Evolutionary conservation across 139 green algal genomes (phyloP).

Genomic region (Pedinophyceae sp.): DNA sequence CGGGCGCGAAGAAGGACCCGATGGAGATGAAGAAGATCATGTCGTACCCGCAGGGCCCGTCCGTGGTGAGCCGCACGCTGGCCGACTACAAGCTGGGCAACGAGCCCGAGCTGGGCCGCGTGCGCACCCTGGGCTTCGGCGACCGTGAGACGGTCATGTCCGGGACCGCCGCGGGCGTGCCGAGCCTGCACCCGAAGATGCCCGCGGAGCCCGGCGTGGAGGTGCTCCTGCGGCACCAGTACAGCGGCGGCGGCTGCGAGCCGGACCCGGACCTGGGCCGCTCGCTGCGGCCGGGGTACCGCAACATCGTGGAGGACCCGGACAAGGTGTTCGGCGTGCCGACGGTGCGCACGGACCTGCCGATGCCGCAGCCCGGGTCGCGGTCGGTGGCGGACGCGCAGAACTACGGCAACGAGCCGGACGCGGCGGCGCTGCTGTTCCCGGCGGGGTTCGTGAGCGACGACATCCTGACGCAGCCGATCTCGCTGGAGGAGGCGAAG

Average conservation of each 20-base stretch:
- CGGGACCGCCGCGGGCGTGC: too few relatives aligned
- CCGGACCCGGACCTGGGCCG: constrained; percentile 53
- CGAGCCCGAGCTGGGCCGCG: constrained; percentile 27
- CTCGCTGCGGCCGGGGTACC: constrained; percentile 35
- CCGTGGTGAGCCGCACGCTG: constrained; percentile 20
- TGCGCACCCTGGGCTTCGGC: constrained; percentile 24
- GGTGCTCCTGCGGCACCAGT: constrained; percentile 27
- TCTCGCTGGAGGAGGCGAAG: too few relatives aligned
- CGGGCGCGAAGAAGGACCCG: too few relatives aligned
- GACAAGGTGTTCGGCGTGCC: constrained; percentile 28
- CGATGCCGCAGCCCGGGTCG: constrained; percentile 16
- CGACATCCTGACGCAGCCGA: too few relatives aligned
- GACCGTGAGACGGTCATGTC: constrained; percentile 13
- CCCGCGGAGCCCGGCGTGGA: constrained; percentile 23
- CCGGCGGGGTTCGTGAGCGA: too few relatives aligned
- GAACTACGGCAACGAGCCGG: constrained; percentile 56
- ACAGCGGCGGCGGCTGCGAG: constrained; percentile 24
- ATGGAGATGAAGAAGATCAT: too few relatives aligned
- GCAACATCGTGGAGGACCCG: constrained; percentile 25
- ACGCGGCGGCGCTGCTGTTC: constrained; percentile 32
- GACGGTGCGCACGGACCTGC: constrained; percentile 37
- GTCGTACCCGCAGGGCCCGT: too few relatives aligned
- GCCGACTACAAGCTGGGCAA: constrained; percentile 32
- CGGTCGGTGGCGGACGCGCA: constrained; percentile 28
- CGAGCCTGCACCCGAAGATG: constrained; percentile 4